Evolutionary conservation across 345 rosid species (phyloP).

Genomic region (Salix caprea): DNA sequence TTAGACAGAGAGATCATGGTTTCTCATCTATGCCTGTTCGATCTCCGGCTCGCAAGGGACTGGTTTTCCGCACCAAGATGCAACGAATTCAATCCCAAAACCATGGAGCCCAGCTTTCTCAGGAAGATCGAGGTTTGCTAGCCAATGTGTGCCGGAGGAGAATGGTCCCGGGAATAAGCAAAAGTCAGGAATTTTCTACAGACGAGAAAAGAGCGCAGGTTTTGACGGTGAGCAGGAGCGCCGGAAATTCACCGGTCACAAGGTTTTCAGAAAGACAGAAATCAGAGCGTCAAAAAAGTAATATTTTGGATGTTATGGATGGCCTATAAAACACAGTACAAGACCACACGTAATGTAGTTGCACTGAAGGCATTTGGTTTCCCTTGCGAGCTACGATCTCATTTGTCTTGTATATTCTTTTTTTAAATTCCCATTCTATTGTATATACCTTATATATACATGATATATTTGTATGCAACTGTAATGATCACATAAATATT

Average conservation of each 20-base stretch:
- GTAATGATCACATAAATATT: neutral
- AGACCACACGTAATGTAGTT: neutral
- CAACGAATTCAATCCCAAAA: conserved; percentile 32
- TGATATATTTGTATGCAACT: neutral
- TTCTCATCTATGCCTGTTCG: conserved; percentile 30
- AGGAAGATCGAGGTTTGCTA: conserved; percentile 58
- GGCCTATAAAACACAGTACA: conserved; percentile 8
- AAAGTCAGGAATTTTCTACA: conserved; percentile 63
- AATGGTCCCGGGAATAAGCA: conserved; percentile 58
- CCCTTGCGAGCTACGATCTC: neutral
- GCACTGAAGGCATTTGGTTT: neutral
- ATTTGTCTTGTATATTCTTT: conserved; percentile 6
- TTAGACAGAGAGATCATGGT: conserved; percentile 43
- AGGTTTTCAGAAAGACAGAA: conserved; percentile 1
- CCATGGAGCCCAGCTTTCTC: conserved; percentile 36
- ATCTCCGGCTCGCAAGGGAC: conserved; percentile 33
- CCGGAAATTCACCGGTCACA: conserved; percentile 55
- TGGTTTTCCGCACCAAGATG: conserved; percentile 27
- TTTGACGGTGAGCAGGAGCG: conserved; percentile 54
- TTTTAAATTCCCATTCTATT: neutral
- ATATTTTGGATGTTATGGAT: conserved; percentile 25
- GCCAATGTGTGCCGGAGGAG: conserved; percentile 42
- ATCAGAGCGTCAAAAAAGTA: neutral
- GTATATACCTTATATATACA: neutral
- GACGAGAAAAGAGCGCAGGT: conserved; percentile 33